Percentiles rank a stretch among this genome's conserved stretches.
These are phyloP conservation scores for Bromus sterilis DNA, from an alignment of 176 grass and related monocot species.

Conservation along the genomic window DNA sequence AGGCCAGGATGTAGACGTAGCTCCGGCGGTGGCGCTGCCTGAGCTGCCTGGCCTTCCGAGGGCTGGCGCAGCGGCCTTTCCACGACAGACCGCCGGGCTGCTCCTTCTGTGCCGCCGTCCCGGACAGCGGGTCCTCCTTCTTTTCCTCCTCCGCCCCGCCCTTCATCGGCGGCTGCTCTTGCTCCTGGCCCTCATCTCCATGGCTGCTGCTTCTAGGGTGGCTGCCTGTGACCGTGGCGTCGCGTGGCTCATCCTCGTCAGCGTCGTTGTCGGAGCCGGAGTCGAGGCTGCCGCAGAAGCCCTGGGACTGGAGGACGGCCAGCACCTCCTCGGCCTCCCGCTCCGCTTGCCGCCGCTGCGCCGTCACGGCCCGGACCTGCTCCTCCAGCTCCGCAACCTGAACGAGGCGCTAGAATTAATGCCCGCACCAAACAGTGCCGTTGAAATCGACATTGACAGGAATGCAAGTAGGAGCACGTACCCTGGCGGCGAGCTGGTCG, in stretches of 20 bases:
- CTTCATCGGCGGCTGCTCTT: background rate
- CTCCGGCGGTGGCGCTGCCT: constrained; percentile 40
- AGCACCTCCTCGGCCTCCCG: constrained; percentile 56
- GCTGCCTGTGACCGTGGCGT: background rate
- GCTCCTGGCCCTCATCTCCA: background rate
- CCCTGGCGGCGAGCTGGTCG: constrained; percentile 75
- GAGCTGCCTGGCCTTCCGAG: constrained; percentile 57
- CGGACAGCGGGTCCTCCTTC: constrained; percentile 4
- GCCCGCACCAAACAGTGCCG: too few species aligned
- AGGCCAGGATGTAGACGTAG: constrained; percentile 35
- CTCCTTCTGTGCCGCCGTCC: constrained; percentile 17
- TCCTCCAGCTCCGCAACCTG: constrained; percentile 92
- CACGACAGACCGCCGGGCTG: constrained; percentile 64
- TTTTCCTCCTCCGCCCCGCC: constrained; percentile 33
- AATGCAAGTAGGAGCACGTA: background rate
- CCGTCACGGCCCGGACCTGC: constrained; percentile 61
- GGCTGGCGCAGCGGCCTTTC: constrained; percentile 75
- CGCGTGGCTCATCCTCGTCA: background rate
- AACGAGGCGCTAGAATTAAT: background rate
- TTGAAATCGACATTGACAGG: too few species aligned
- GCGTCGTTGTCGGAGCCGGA: constrained; percentile 39
- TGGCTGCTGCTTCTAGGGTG: background rate
- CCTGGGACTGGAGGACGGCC: constrained; percentile 52
- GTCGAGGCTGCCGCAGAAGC: constrained; percentile 44
- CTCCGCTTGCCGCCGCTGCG: constrained; percentile 71